A percentile compares a stretch with the other conserved stretches of the same genome.
These are phyloP conservation scores for Helicostylum pulchrum DNA, from an alignment of 192 early-diverging fungal species.

Conservation along the genomic window DNA sequence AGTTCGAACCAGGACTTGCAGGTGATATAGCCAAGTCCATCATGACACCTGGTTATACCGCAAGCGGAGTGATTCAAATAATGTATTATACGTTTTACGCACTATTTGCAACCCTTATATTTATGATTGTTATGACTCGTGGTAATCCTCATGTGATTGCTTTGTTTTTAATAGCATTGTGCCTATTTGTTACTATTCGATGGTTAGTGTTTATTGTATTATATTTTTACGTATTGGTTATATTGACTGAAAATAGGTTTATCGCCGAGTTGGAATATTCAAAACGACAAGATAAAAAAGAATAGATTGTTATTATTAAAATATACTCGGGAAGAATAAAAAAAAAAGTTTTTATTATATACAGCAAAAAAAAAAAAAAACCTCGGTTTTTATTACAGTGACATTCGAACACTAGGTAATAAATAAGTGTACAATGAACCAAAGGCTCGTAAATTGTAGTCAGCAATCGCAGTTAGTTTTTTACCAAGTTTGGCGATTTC, in stretches of 20 bases:
- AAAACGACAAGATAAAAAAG: background rate
- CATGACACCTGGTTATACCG: constrained; percentile 39
- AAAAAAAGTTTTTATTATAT: no score
- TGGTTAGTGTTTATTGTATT: constrained; percentile 20
- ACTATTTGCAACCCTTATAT: constrained; percentile 29
- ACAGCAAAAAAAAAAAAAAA: no score
- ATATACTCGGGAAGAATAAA: no score
- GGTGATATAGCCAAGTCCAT: constrained; percentile 15
- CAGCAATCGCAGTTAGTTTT: constrained; percentile 12
- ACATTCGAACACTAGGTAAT: background rate
- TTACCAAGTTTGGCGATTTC: constrained; percentile 18
- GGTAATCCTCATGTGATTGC: constrained; percentile 38
- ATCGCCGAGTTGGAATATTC: no score
- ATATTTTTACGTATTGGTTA: no score
- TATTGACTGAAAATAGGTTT: no score
- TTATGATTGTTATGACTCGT: constrained; percentile 22
- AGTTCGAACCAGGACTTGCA: no score
- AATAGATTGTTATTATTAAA: background rate
- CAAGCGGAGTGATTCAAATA: constrained; percentile 28
- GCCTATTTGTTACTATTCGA: constrained; percentile 29
- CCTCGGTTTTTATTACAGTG: no score
- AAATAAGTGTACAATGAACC: constrained; percentile 19
- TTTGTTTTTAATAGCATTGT: constrained; percentile 29
- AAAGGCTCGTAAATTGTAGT: constrained; percentile 19
- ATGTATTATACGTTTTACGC: constrained; percentile 39